Evolutionary conservation across 768 basidiomycete species (phyloP).

Genomic region (Rhizopogon vulgaris): DNA sequence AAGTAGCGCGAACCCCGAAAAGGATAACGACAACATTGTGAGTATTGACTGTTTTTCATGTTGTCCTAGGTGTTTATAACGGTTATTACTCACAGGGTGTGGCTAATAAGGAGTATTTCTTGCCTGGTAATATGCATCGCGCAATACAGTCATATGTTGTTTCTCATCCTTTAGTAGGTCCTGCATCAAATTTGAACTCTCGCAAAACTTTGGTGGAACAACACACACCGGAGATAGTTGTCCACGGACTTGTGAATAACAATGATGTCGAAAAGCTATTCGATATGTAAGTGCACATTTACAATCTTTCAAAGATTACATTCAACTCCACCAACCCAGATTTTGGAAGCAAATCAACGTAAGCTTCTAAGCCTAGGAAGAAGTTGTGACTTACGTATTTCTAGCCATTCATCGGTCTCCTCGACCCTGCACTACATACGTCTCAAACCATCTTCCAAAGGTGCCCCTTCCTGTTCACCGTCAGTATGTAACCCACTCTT

Average conservation of each 20-base stretch:
- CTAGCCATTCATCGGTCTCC: constrained; percentile 61
- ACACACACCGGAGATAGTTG: constrained; percentile 75
- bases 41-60: constrained; percentile 13
- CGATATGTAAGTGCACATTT: constrained; percentile 53
- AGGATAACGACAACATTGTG: constrained; percentile 63
- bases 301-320: not conserved
- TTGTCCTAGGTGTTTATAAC: not conserved
- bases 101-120: constrained; percentile 75
- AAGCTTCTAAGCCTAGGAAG: constrained; percentile 12
- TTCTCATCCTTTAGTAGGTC: constrained; percentile 34
- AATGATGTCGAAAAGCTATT: constrained; percentile 82
- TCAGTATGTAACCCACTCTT: constrained; percentile 43
- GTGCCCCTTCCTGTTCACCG: constrained; percentile 88
- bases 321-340: constrained; percentile 28
- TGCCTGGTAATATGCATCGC: constrained; percentile 49
- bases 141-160: not conserved
- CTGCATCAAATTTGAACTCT: constrained; percentile 64
- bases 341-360: constrained; percentile 71
- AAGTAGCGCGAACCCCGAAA: constrained; percentile 25
- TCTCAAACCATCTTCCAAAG: constrained; percentile 73
- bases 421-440: constrained; percentile 79
- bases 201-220: constrained; percentile 70
- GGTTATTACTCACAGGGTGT: constrained; percentile 48
- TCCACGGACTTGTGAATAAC: constrained; percentile 72
- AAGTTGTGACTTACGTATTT: constrained; percentile 3